phyloP scores from a whole-genome alignment of 345 rosid genomes.

The Aethionema arabicum region DNA sequence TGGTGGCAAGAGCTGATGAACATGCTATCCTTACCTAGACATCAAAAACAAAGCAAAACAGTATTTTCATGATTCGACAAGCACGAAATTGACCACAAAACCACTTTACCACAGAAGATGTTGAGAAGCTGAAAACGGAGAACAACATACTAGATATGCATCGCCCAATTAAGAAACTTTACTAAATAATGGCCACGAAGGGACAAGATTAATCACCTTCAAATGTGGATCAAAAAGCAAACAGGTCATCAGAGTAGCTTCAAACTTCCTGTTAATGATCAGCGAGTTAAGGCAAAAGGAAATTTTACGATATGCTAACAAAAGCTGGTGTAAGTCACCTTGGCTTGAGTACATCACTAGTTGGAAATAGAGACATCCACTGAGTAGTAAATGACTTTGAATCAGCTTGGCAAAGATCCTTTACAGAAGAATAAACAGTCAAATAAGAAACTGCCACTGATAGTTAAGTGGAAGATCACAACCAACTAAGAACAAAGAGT shows the following conservation, averaged over 20 bases:
- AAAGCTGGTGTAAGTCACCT: conserved; percentile 47
- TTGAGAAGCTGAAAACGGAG: conserved; percentile 18
- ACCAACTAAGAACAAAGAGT: conserved; percentile 18
- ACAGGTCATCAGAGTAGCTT: conserved; percentile 81
- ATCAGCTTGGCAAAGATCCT: conserved; percentile 95
- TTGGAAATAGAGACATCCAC: conserved; percentile 88
- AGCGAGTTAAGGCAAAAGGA: conserved; percentile 28
- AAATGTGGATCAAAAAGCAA: conserved; percentile 80
- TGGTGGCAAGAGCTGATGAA: conserved; percentile 76
- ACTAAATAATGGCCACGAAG: background rate
- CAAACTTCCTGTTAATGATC: conserved; percentile 61
- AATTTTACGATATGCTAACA: conserved; percentile 16
- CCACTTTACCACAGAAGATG: conserved; percentile 18
- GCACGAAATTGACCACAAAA: conserved; percentile 18
- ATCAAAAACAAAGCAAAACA: conserved; percentile 32
- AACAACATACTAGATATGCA: conserved; percentile 11
- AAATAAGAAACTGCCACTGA: conserved; percentile 9
- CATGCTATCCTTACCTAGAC: conserved; percentile 74
- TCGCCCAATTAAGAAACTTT: background rate
- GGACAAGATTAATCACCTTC: conserved; percentile 55
- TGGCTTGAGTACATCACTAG: conserved; percentile 69
- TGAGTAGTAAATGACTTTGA: conserved; percentile 80
- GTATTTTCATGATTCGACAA: conserved; percentile 13
- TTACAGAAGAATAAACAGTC: conserved; percentile 23
- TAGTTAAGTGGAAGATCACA: conserved; percentile 4